Percentiles rank a stretch among this genome's conserved stretches.
These are phyloP conservation scores for Boeremia lycopersici DNA, from an alignment of 2,329 filamentous ascomycete genomes.

Conservation along the genomic window DNA sequence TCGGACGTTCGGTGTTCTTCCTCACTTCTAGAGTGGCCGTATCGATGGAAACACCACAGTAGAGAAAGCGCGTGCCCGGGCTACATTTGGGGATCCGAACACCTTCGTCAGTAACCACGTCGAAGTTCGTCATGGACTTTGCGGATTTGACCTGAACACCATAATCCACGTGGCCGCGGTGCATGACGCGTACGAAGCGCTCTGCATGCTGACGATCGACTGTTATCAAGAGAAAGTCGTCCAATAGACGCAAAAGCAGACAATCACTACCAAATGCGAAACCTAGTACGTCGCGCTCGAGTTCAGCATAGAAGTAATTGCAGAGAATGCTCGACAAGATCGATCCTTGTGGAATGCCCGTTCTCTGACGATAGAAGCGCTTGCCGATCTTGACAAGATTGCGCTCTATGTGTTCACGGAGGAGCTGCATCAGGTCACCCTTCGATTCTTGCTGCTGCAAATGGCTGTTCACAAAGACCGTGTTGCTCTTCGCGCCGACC, in stretches of 20 bases:
- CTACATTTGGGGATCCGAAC: constrained; percentile 40
- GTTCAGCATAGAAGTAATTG: constrained; percentile 93
- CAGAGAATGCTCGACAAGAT: constrained; percentile 85
- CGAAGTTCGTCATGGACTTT: constrained; percentile 89
- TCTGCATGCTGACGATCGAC: constrained; percentile 69
- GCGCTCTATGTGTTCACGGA: constrained; percentile 78
- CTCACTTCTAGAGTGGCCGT: constrained; percentile 74
- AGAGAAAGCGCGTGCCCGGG: constrained; percentile 71
- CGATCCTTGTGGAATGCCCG: constrained; percentile 92
- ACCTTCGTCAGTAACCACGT: constrained; percentile 63
- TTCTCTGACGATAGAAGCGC: constrained; percentile 83
- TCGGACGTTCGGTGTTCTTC: constrained; percentile 67
- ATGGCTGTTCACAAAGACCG: constrained; percentile 77
- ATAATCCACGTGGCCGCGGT: constrained; percentile 76
- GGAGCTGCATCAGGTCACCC: constrained; percentile 68
- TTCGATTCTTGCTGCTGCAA: constrained; percentile 63
- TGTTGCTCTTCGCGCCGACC: constrained; percentile 57
- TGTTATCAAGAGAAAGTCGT: constrained; percentile 92
- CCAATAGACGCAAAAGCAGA: constrained; percentile 80
- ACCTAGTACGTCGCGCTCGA: constrained; percentile 71
- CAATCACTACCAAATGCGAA: constrained; percentile 69
- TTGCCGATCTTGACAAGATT: constrained; percentile 91
- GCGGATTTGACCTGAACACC: constrained; percentile 76
- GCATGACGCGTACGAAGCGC: constrained; percentile 79
- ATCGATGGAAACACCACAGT: constrained; percentile 83